Conservation (phyloP, 345 rosid species). For the Acer saccharum region DNA sequence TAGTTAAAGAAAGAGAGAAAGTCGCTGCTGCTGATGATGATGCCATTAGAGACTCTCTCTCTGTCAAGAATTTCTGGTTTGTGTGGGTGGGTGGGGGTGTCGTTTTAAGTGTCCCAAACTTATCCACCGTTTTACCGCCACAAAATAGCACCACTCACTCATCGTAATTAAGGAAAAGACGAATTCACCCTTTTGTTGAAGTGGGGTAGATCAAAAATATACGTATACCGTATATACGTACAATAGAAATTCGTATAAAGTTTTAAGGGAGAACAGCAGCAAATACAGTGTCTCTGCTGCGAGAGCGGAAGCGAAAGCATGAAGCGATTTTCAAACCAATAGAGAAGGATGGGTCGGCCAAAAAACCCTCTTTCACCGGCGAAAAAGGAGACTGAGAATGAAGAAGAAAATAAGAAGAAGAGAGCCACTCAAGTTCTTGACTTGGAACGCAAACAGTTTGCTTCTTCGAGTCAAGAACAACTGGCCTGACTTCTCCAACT, state of each 20-base stretch:
- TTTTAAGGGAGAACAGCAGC: not conserved
- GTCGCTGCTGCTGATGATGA: constrained; percentile 28
- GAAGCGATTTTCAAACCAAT: constrained; percentile 95
- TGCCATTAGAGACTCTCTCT: constrained; percentile 31
- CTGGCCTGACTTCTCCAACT: constrained; percentile 77
- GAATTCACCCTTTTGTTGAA: too few relatives aligned
- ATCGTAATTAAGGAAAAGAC: too few relatives aligned
- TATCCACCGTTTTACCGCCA: constrained; percentile 13
- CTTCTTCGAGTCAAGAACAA: constrained; percentile 90
- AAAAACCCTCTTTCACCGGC: constrained; percentile 64
- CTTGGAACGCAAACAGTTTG: constrained; percentile 96
- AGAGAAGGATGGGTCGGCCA: constrained; percentile 75
- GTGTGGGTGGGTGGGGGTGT: not conserved
- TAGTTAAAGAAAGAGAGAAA: constrained; percentile 39
- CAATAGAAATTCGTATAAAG: too few relatives aligned
- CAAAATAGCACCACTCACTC: not conserved
- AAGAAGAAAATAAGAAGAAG: constrained; percentile 32
- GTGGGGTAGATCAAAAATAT: too few relatives aligned
- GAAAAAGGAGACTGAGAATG: constrained; percentile 28
- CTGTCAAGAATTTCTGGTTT: not conserved
- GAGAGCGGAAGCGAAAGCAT: constrained; percentile 29
- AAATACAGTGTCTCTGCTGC: not conserved
- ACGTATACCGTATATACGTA: too few relatives aligned
- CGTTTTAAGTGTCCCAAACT: not conserved
- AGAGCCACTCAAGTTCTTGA: constrained; percentile 77